phyloP scores from a whole-genome alignment of 495 filamentous ascomycete genomes.

The Cladorrhinum samala region DNA sequence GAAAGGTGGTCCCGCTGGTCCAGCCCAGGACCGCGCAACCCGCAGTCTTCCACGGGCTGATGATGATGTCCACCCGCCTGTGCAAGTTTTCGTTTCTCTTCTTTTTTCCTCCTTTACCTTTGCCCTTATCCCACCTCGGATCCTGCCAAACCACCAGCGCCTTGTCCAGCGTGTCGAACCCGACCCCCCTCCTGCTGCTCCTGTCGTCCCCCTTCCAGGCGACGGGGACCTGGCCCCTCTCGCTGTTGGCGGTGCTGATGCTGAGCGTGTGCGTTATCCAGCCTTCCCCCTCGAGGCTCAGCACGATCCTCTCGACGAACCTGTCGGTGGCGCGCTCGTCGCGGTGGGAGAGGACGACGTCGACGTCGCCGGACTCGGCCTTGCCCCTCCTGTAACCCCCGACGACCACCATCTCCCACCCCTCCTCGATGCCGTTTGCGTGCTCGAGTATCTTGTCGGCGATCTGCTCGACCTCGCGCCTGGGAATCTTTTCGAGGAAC shows the following conservation, averaged over 20 bases:
- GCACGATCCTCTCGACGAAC: slow-evolving; percentile 62
- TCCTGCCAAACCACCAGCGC: slow-evolving; percentile 92
- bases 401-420: slow-evolving; percentile 67
- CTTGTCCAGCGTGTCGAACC: slow-evolving; percentile 86
- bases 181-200: slow-evolving; percentile 40
- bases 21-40: slow-evolving; percentile 87
- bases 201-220: slow-evolving; percentile 40
- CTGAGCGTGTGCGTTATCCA: slow-evolving; percentile 81
- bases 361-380: slow-evolving; percentile 66
- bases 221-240: slow-evolving; percentile 63
- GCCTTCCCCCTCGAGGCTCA: slow-evolving; percentile 56
- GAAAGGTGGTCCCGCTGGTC: slow-evolving; percentile 83
- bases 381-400: slow-evolving; percentile 88
- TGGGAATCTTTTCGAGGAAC: slow-evolving; percentile 63
- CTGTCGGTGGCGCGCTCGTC: slow-evolving; percentile 58
- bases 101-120: slow-evolving; percentile 15
- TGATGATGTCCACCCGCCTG: slow-evolving; percentile 87
- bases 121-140: slow-evolving; percentile 49
- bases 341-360: slow-evolving; percentile 77
- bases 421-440: slow-evolving; percentile 48
- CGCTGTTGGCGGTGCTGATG: slow-evolving; percentile 57
- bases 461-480: slow-evolving; percentile 69
- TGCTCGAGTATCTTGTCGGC: slow-evolving; percentile 53
- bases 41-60: slow-evolving; percentile 78
- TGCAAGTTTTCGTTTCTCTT: slow-evolving; percentile 66